phyloP scores from a whole-genome alignment of 768 basidiomycete species.

The Kondoa subrosea region DNA sequence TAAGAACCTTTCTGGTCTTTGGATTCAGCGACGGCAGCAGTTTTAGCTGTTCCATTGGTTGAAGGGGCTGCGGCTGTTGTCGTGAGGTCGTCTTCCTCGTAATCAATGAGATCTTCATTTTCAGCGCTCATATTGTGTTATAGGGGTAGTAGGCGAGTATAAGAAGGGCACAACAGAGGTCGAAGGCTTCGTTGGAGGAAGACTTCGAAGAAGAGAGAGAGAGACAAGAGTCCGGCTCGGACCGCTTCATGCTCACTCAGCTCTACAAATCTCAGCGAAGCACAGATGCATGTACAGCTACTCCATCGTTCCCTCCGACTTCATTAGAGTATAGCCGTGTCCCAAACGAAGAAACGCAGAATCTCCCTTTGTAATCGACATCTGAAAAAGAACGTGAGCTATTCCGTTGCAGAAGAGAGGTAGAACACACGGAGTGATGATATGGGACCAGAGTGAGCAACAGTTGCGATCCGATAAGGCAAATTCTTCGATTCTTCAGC shows the following conservation, averaged over 20 bases:
- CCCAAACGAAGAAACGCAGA: background rate
- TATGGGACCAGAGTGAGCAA: constrained; percentile 85
- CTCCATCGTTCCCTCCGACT: background rate
- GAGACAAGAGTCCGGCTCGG: no score
- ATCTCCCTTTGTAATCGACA: background rate
- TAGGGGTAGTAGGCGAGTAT: background rate
- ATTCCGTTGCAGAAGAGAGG: background rate
- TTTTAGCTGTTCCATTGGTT: constrained; percentile 11
- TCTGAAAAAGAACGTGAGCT: background rate
- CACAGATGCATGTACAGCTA: background rate
- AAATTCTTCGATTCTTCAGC: constrained; percentile 51
- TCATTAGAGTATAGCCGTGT: background rate
- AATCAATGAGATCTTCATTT: constrained; percentile 36
- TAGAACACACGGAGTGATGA: constrained; percentile 68
- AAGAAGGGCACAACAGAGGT: background rate
- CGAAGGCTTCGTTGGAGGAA: no score
- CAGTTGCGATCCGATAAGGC: constrained; percentile 86
- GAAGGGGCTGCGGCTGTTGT: constrained; percentile 10
- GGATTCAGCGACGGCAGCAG: constrained; percentile 7
- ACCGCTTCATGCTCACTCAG: no score
- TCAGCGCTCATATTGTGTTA: background rate
- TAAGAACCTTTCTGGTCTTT: constrained; percentile 47
- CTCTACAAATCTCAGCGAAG: no score
- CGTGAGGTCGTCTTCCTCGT: constrained; percentile 53
- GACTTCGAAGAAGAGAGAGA: no score